Evolutionary conservation across 495 filamentous ascomycete species (phyloP).

Genomic region (Penicillium arizonense): DNA sequence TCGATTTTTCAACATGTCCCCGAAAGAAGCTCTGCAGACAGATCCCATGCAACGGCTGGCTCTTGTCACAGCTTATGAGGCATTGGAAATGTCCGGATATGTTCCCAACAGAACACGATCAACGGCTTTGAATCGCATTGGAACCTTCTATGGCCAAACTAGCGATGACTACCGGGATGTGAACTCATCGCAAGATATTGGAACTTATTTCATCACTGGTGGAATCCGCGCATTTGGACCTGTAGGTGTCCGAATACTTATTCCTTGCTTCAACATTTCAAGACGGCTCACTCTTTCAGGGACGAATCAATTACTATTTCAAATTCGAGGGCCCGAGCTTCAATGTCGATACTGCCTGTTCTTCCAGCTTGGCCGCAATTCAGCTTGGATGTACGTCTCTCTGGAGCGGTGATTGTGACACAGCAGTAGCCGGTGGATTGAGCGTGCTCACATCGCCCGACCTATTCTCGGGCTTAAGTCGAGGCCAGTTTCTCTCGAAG

Average conservation of each 20-base stretch:
- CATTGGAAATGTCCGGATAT: constrained; percentile 28
- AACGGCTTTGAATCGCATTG: constrained; percentile 17
- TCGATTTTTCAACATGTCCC: constrained; percentile 20
- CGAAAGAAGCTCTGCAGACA: constrained; percentile 16
- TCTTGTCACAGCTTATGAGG: constrained; percentile 33
- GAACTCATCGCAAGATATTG: not conserved
- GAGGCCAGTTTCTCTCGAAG: constrained; percentile 71
- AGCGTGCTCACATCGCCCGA: constrained; percentile 67
- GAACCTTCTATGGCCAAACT: constrained; percentile 30
- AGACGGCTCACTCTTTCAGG: not conserved
- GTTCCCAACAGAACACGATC: constrained; percentile 15
- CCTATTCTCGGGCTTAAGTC: constrained; percentile 65
- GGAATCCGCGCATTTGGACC: not conserved
- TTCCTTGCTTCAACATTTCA: too few species aligned
- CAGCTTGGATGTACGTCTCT: constrained; percentile 66
- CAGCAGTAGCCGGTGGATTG: constrained; percentile 69
- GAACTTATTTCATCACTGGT: too few species aligned
- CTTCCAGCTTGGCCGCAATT: constrained; percentile 46
- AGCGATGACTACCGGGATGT: not conserved
- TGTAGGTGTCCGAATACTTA: too few species aligned
- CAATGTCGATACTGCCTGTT: not conserved
- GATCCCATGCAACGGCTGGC: constrained; percentile 30
- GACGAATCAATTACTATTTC: not conserved
- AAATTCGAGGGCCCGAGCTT: not conserved
- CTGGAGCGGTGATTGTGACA: constrained; percentile 66